Evolutionary conservation across 139 green algal genomes (phyloP).

Genomic region (Volvox reticuliferus): DNA sequence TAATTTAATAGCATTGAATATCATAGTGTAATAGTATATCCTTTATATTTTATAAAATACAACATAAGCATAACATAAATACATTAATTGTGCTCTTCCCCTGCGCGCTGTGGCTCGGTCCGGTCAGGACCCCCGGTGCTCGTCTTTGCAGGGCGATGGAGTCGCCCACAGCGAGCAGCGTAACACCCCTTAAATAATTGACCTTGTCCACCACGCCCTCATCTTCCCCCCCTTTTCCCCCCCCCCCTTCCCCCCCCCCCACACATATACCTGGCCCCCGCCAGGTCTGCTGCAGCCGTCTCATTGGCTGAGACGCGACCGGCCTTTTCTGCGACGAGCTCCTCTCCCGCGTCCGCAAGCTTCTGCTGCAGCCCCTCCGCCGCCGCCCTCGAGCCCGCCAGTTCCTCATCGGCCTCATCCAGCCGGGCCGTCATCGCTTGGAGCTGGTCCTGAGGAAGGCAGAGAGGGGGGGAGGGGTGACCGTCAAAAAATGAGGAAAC

Average conservation of each 20-base stretch:
- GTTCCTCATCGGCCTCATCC: neutral
- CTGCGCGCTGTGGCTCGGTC: too few species aligned
- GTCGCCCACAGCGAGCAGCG: too few species aligned
- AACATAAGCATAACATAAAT: too few species aligned
- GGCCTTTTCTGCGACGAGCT: neutral
- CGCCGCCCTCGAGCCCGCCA: neutral
- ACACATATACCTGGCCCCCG: neutral
- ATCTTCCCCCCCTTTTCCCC: neutral
- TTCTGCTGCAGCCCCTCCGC: slow-evolving; percentile 11
- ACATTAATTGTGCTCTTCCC: too few species aligned
- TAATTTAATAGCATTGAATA: too few species aligned
- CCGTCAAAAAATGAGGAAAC: neutral
- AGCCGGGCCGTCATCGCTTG: neutral
- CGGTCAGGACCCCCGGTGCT: too few species aligned
- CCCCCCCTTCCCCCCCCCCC: neutral
- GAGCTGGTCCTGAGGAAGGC: neutral
- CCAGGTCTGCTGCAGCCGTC: slow-evolving; percentile 6
- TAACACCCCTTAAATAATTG: too few species aligned
- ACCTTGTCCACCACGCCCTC: too few species aligned
- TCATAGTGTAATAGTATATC: too few species aligned
- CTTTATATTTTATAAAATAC: too few species aligned
- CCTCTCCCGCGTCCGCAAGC: slow-evolving; percentile 24
- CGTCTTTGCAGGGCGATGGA: too few species aligned
- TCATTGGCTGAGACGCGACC: neutral
- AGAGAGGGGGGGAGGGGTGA: neutral